These are phyloP conservation scores for Spongispora temasekensis DNA, from an alignment of 1,284 basidiomycete genomes.

Conservation along the genomic window DNA sequence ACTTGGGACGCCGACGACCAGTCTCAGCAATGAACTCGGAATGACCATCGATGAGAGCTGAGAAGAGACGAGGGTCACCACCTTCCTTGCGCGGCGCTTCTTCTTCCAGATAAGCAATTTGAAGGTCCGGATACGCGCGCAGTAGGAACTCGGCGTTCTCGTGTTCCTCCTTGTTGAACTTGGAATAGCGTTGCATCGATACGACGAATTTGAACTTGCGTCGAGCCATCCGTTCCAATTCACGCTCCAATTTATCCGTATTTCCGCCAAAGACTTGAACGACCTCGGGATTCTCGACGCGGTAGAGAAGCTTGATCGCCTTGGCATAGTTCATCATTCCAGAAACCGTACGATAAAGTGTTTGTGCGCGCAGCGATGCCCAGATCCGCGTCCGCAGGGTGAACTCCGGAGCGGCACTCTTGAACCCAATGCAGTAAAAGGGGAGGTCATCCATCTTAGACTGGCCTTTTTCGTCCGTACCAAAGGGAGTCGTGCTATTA, in stretches of 20 bases:
- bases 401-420: constrained; percentile 97
- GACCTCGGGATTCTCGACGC: constrained; percentile 98
- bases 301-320: constrained; percentile 99
- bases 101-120: constrained; percentile 98
- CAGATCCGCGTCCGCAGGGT: constrained; percentile 98
- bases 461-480: constrained; percentile 82
- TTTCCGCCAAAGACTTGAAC: constrained; percentile 97
- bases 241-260: constrained; percentile 95
- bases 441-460: constrained; percentile 94
- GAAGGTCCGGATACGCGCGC: constrained; percentile 97
- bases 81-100: constrained; percentile 93
- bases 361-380: constrained; percentile 98
- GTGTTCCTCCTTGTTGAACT: constrained; percentile 99
- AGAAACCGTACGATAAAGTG: constrained; percentile 97
- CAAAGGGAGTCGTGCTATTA: constrained; percentile 79
- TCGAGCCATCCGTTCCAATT: constrained; percentile 96
- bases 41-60: constrained; percentile 95
- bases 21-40: constrained; percentile 92
- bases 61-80: constrained; percentile 94
- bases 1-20: constrained; percentile 92
- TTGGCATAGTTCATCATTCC: constrained; percentile 99
- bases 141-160: constrained; percentile 99
- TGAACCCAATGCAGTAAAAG: constrained; percentile 99
- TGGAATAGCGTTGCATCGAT: constrained; percentile 99
- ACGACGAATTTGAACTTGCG: constrained; percentile 99